Evolutionary conservation across 495 filamentous ascomycete genomes (phyloP), one percentile per base, ranked within the genome.

Genomic region (Bryoglossum gracile): DNA sequence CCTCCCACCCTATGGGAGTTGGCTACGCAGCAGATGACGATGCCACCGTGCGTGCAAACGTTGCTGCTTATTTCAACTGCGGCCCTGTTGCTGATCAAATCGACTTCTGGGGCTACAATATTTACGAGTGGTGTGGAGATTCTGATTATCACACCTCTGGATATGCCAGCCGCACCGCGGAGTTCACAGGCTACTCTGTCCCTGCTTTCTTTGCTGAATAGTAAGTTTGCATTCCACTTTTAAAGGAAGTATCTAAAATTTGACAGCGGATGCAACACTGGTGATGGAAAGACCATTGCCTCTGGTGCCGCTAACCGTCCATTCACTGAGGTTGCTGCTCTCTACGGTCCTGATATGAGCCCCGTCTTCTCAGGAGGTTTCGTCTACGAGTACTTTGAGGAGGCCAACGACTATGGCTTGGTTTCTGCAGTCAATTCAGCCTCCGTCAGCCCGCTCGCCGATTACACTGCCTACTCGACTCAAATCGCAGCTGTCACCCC

Each of bases 101-200:
- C 46, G 83, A 88, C 58, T 87, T 89, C 69, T 87, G 78, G 75
- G 81, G 85, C 43, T 84, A 85, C 70, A 85, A 87, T 62, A 81
- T 84, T 60, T 87, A 84, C 65, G 77, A 73, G 16, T 87, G 82
- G 82, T 84, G 77, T 47, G 81, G 82, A 21, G 49, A 78, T 18
- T 82, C 79, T 1, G 63, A 65, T 26, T 83, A 76, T 59, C 19
- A 53, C 8, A 38, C 50, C 4, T 85, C 82, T 0, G 74, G 76
- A 10, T 87, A 83, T 62, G 56, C 76, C 32, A 68, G 63, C 18
- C 72, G 80, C 30, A 81, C 76, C 19, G 53, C 73, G 30, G 72
- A 82, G 54, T 87, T 85, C 60, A 44, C 61, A 38, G 68, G 68
- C 25, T 84, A 86, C 63, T 73, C 76, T 11, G 76, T 86, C 3